Conservation (phyloP, 1,284 basidiomycete genomes). For the Ganoderma meredithae region DNA sequence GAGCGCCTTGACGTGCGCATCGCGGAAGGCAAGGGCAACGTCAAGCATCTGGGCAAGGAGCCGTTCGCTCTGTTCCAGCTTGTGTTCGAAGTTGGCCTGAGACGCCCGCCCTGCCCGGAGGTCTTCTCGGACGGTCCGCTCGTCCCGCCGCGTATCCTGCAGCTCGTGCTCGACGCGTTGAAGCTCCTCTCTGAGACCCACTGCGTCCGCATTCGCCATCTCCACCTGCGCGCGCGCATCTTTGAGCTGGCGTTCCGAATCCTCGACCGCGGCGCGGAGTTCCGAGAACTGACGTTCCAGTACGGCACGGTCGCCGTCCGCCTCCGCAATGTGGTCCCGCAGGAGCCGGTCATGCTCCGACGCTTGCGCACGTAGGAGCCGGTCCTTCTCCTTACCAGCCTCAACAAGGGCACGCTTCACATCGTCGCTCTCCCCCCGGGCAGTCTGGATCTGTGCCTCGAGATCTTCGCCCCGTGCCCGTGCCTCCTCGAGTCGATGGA, state of each 20-base stretch:
- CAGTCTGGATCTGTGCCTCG: constrained; percentile 72
- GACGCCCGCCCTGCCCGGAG: constrained; percentile 65
- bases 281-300: constrained; percentile 88
- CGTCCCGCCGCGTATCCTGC: constrained; percentile 65
- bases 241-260: constrained; percentile 65
- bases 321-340: constrained; percentile 89
- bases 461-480: constrained; percentile 76
- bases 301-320: constrained; percentile 90
- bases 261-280: constrained; percentile 68
- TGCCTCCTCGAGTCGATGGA: constrained; percentile 78
- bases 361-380: constrained; percentile 75
- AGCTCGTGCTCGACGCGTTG: constrained; percentile 73
- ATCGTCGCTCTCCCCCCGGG: constrained; percentile 70
- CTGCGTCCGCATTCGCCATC: constrained; percentile 67
- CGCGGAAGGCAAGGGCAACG: constrained; percentile 76
- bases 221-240: constrained; percentile 65
- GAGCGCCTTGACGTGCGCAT: constrained; percentile 74
- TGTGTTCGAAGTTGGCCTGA: constrained; percentile 71
- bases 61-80: constrained; percentile 63
- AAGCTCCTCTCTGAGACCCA: constrained; percentile 75
- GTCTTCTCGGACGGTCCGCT: constrained; percentile 69
- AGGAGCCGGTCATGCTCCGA: constrained; percentile 85
- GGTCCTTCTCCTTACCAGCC: constrained; percentile 77
- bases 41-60: constrained; percentile 78
- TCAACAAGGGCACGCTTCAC: constrained; percentile 73